Percentiles rank a stretch among this genome's conserved stretches.
Conservation (phyloP, 371 early-diverging fungal genomes). For the Mortierella polycephala region DNA sequence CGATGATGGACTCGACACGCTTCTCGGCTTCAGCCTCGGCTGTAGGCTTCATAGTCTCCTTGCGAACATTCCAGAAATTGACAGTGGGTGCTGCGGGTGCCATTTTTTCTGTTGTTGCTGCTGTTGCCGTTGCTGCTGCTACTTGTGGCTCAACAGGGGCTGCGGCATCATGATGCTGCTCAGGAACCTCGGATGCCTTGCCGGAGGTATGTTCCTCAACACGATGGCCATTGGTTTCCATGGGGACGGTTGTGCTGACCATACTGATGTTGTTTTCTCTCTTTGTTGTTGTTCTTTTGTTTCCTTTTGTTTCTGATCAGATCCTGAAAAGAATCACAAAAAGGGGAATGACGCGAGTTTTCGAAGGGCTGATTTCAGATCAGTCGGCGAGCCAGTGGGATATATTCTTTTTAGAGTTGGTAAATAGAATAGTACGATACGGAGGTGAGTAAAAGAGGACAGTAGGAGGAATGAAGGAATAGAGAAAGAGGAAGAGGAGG, state of each 20-base stretch:
- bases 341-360: constrained; percentile 1
- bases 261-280: constrained; percentile 12
- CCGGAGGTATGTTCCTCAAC: constrained; percentile 15
- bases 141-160: not conserved
- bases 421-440: not conserved
- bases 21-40: constrained; percentile 38
- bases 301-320: constrained; percentile 5
- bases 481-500: not conserved
- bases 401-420: not conserved
- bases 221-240: constrained; percentile 24
- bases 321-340: constrained; percentile 1
- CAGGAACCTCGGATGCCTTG: not conserved
- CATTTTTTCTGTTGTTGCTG: constrained; percentile 14
- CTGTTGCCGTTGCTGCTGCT: not conserved
- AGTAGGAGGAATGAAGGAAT: too few species aligned
- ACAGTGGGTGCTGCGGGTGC: constrained; percentile 59
- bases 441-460: not conserved
- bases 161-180: not conserved
- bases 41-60: constrained; percentile 47
- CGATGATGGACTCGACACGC: constrained; percentile 39
- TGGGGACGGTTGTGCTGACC: constrained; percentile 32
- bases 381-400: not conserved
- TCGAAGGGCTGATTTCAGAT: not conserved
- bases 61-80: constrained; percentile 67
- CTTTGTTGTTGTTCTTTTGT: not conserved